Conservation (phyloP, 2,329 filamentous ascomycete species). For the Pyrenophora teres region DNA sequence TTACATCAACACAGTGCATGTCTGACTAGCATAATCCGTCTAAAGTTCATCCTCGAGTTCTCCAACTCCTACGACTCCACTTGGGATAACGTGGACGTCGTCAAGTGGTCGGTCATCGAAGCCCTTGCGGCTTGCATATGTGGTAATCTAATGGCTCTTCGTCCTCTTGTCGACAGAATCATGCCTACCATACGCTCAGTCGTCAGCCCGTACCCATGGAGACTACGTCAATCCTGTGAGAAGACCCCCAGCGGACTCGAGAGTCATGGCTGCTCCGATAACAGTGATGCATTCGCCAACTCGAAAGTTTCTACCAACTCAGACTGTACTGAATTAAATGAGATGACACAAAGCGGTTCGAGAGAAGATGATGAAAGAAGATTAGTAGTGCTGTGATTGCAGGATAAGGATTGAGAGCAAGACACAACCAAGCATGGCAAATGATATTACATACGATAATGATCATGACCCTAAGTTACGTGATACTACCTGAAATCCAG, state of each 20-base stretch:
- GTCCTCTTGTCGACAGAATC: conserved; percentile 18
- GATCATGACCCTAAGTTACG: too few relatives aligned
- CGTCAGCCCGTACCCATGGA: conserved; percentile 9
- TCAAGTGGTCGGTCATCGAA: conserved; percentile 27
- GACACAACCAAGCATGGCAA: too few relatives aligned
- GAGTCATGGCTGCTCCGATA: background rate
- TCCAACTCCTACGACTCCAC: conserved; percentile 20
- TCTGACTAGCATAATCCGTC: conserved; percentile 21
- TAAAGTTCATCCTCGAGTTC: conserved; percentile 20
- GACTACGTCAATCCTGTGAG: conserved; percentile 12
- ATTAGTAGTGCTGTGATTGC: too few relatives aligned
- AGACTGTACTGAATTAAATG: too few relatives aligned
- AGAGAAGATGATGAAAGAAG: too few relatives aligned
- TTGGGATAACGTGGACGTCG: conserved; percentile 24
- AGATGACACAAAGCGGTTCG: too few relatives aligned
- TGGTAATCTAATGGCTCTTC: conserved; percentile 21
- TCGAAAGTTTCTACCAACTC: too few relatives aligned
- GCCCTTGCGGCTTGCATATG: conserved; percentile 21
- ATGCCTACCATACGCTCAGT: conserved; percentile 13
- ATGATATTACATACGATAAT: too few relatives aligned
- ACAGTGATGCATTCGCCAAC: background rate
- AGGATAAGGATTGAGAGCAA: too few relatives aligned
- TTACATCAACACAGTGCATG: conserved; percentile 15
- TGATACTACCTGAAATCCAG: too few relatives aligned
- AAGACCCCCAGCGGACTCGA: background rate